A percentile compares a stretch with the other conserved stretches of the same genome.
phyloP scores from a whole-genome alignment of 208 protist genomes.

The Trypanosoma theileri region DNA sequence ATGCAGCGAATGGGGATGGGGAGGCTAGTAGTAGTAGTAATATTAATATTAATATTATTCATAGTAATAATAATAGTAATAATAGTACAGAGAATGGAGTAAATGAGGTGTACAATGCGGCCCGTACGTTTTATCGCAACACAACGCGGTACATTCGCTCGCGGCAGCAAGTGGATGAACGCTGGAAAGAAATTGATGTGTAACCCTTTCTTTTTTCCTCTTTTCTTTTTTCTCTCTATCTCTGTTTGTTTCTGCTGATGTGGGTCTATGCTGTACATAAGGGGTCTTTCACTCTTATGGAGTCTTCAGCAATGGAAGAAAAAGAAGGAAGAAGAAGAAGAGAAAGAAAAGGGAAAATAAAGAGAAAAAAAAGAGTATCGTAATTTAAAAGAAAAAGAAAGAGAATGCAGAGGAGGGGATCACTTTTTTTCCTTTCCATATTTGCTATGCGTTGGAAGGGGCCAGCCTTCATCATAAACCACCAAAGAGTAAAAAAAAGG shows the following conservation, averaged over 20 bases:
- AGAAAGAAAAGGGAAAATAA: background rate
- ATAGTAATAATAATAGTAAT: background rate
- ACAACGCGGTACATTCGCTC: constrained; percentile 75
- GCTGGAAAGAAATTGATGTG: constrained; percentile 75
- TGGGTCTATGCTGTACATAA: background rate
- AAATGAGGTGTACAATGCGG: constrained; percentile 30
- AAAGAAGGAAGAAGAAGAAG: background rate
- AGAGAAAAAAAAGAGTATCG: background rate
- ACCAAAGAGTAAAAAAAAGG: constrained; percentile 14
- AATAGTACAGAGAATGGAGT: background rate
- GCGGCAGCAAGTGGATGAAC: constrained; percentile 52
- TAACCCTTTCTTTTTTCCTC: constrained; percentile 10
- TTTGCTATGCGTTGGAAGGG: background rate
- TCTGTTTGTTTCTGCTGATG: background rate
- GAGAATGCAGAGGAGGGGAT: background rate
- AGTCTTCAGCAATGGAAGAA: background rate
- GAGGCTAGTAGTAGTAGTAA: constrained; percentile 4
- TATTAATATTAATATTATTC: background rate
- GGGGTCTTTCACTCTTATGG: no score
- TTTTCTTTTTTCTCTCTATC: background rate
- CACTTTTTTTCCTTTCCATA: no score
- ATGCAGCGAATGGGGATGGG: constrained; percentile 13
- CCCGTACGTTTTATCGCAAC: constrained; percentile 60
- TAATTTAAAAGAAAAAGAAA: background rate
- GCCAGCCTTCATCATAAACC: background rate